These are phyloP conservation scores for Geotrichum ghanense DNA, from an alignment of 805 yeast genomes.

Conservation along the genomic window DNA sequence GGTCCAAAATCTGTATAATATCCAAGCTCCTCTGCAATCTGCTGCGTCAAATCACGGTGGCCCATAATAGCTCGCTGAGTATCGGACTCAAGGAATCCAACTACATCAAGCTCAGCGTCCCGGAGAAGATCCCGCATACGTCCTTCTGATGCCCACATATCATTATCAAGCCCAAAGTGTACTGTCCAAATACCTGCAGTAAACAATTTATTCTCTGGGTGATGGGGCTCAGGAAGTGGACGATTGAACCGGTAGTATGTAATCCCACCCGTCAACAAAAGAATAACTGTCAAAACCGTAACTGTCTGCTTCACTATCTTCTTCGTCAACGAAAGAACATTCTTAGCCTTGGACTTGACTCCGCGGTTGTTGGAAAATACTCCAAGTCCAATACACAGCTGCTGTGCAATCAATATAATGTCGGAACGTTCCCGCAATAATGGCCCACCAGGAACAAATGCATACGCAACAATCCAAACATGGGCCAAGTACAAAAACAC, in stretches of 20 bases:
- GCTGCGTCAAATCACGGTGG: slow-evolving; percentile 85
- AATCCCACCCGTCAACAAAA: slow-evolving; percentile 38
- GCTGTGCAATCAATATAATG: slow-evolving; percentile 49
- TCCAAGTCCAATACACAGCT: slow-evolving; percentile 42
- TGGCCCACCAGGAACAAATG: slow-evolving; percentile 94
- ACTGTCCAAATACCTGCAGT: slow-evolving; percentile 98
- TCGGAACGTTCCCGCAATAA: slow-evolving; percentile 82
- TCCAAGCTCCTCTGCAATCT: slow-evolving; percentile 81
- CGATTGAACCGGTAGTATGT: slow-evolving; percentile 48
- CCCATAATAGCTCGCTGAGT: slow-evolving; percentile 93
- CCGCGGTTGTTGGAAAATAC: slow-evolving; percentile 25
- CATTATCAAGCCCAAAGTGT: slow-evolving; percentile 94
- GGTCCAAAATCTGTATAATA: slow-evolving; percentile 97
- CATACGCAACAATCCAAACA: slow-evolving; percentile 97
- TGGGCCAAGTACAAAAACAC: slow-evolving; percentile 60
- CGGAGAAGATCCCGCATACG: slow-evolving; percentile 74
- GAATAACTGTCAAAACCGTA: slow-evolving; percentile 27
- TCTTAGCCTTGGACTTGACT: slow-evolving; percentile 10
- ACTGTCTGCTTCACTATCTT: slow-evolving; percentile 17
- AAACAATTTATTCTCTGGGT: slow-evolving; percentile 54
- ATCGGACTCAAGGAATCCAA: slow-evolving; percentile 86
- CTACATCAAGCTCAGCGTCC: slow-evolving; percentile 83
- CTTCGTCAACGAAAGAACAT: slow-evolving; percentile 13
- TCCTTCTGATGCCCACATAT: slow-evolving; percentile 93
- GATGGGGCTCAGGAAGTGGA: slow-evolving; percentile 53